Evolutionary conservation across 768 basidiomycete species (phyloP).

Genomic region (Psilocybe subaeruginosa): DNA sequence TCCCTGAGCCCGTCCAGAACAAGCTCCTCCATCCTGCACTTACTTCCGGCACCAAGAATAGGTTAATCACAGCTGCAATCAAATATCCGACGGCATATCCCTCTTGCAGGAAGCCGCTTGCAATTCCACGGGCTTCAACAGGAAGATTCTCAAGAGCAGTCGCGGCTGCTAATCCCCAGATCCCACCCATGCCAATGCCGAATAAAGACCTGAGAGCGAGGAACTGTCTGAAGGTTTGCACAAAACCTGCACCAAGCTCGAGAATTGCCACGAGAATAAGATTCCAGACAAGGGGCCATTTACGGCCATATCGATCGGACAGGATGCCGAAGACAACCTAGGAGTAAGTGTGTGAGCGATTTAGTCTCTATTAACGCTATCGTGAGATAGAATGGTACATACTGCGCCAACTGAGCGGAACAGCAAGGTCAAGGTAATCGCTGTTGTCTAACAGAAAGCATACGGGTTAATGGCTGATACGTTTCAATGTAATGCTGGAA

Average conservation of each 20-base stretch:
- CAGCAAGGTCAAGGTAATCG: conserved; percentile 92
- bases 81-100: conserved; percentile 89
- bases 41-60: conserved; percentile 57
- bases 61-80: conserved; percentile 81
- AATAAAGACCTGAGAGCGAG: conserved; percentile 83
- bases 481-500: background rate
- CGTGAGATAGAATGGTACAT: conserved; percentile 23
- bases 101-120: conserved; percentile 84
- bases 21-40: conserved; percentile 67
- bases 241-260: conserved; percentile 82
- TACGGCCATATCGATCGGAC: conserved; percentile 90
- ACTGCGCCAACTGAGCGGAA: conserved; percentile 82
- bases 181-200: conserved; percentile 86
- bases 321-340: conserved; percentile 77
- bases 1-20: conserved; percentile 80
- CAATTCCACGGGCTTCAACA: conserved; percentile 82
- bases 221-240: conserved; percentile 76
- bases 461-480: background rate
- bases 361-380: background rate
- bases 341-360: background rate
- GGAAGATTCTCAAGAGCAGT: conserved; percentile 91
- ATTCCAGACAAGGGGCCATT: conserved; percentile 89
- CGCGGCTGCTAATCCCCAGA: conserved; percentile 85
- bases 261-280: conserved; percentile 71
- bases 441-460: conserved; percentile 51